A percentile compares a stretch with the other conserved stretches of the same genome.
Conservation (phyloP, 768 basidiomycete species). For the Podaxis rugospora region DNA sequence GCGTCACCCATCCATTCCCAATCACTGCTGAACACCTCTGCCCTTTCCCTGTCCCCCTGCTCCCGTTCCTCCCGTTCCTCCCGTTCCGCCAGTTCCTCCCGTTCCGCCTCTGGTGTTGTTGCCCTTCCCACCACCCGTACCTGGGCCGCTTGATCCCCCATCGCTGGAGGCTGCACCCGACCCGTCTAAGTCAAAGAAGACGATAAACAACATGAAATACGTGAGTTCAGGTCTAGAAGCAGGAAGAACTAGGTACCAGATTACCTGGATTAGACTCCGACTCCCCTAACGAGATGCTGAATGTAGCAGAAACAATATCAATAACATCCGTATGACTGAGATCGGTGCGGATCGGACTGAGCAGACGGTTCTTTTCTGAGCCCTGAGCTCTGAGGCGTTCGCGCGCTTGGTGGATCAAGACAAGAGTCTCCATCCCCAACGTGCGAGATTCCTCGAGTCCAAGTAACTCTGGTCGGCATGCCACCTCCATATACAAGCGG, state of each 20-base stretch:
- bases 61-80: too few relatives aligned
- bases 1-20: neutral
- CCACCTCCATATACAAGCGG: neutral
- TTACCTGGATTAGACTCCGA: neutral
- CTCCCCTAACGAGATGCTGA: neutral
- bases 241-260: neutral
- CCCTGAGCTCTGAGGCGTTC: conserved; percentile 40
- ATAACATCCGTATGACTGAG: neutral
- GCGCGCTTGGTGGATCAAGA: conserved; percentile 49
- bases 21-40: neutral
- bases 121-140: neutral
- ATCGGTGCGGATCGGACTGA: conserved; percentile 1
- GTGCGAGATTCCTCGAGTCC: conserved; percentile 46
- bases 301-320: neutral
- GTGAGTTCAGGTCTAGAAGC: neutral
- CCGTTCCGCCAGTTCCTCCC: too few relatives aligned
- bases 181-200: too few relatives aligned
- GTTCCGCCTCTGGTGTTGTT: too few relatives aligned
- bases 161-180: too few relatives aligned
- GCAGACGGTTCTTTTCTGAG: neutral
- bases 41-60: neutral
- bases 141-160: neutral
- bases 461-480: conserved; percentile 27
- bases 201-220: neutral
- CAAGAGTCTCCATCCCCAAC: conserved; percentile 51